A percentile compares a stretch with the other conserved stretches of the same genome.
Conservation (phyloP, 192 early-diverging fungal species). For the Coemansia asiatica region DNA sequence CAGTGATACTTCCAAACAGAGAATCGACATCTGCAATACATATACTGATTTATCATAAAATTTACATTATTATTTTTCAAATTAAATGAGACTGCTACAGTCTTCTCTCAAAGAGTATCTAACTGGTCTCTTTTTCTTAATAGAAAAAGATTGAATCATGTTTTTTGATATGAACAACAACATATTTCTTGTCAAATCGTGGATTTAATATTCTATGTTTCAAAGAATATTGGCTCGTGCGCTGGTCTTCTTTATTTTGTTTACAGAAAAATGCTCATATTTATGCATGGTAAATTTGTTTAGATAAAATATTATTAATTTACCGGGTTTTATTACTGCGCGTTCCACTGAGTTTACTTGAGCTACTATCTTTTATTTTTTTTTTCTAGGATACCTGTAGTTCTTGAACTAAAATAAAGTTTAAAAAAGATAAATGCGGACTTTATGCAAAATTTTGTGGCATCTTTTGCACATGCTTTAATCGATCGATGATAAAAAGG, state of each 20-base stretch:
- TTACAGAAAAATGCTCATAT: neutral
- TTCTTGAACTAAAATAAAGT: neutral
- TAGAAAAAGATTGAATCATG: no score
- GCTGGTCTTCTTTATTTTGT: neutral
- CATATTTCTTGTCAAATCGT: no score
- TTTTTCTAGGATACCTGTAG: neutral
- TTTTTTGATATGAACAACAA: no score
- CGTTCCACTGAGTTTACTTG: neutral
- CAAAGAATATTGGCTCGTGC: neutral
- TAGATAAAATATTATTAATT: neutral
- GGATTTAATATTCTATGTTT: no score
- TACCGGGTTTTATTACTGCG: neutral
- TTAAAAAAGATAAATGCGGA: neutral
- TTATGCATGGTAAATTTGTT: neutral
- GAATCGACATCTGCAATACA: no score
- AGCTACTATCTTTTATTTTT: constrained; percentile 5
- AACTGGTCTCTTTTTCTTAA: no score
- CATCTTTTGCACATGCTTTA: neutral
- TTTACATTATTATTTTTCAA: no score
- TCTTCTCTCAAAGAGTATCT: no score
- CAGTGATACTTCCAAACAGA: no score
- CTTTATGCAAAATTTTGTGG: neutral
- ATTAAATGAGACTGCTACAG: no score
- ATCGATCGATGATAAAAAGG: neutral
- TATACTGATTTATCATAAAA: no score